These are phyloP conservation scores for Solanum chmielewskii DNA, from an alignment of 257 asterid genomes.

Conservation along the genomic window DNA sequence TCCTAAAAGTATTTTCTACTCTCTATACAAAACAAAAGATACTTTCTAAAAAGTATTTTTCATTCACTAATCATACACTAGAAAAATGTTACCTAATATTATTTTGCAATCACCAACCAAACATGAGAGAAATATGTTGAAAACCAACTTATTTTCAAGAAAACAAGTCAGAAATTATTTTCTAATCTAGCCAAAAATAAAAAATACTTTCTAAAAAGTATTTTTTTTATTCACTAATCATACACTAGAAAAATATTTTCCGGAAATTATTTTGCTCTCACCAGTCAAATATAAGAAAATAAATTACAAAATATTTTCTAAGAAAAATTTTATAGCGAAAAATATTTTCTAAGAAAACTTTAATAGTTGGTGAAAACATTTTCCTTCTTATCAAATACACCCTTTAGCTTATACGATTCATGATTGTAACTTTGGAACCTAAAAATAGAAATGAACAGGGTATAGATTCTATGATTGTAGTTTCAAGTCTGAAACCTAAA, in stretches of 20 bases:
- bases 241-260: too few species aligned
- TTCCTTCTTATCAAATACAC: not conserved
- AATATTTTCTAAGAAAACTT: too few species aligned
- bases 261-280: too few species aligned
- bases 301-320: too few species aligned
- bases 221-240: too few species aligned
- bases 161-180: too few species aligned
- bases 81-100: not conserved
- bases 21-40: not conserved
- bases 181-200: too few species aligned
- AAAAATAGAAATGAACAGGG: too few species aligned
- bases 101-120: not conserved
- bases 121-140: not conserved
- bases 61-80: not conserved
- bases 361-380: not conserved
- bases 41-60: not conserved
- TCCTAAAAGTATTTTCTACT: not conserved
- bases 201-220: too few species aligned
- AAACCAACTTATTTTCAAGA: too few species aligned
- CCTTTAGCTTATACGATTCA: not conserved
- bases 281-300: too few species aligned
- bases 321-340: too few species aligned
- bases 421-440: not conserved
- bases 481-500: not conserved
- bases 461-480: not conserved